Percentiles rank a stretch among this genome's conserved stretches.
These are phyloP conservation scores for Prunus fruticosa DNA, from an alignment of 306 rosid genomes.

Conservation along the genomic window DNA sequence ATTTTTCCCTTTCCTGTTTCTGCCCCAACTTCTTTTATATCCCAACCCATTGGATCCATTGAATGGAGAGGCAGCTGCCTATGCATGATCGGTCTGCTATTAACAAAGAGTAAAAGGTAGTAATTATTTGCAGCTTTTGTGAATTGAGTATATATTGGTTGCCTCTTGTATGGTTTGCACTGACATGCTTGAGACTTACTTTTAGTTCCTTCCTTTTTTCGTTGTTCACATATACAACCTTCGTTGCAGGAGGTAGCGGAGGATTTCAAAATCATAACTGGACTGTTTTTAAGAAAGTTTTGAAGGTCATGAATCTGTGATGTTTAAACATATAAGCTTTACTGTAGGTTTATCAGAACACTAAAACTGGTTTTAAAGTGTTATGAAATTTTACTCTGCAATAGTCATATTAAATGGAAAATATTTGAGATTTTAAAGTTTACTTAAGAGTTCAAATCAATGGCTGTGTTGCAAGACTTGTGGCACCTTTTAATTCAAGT, in stretches of 20 bases:
- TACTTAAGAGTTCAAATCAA: not conserved
- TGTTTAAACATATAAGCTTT: not conserved
- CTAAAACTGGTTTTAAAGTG: not conserved
- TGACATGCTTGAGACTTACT: no score
- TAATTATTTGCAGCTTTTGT: no score
- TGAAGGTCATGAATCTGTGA: not conserved
- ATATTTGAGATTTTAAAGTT: not conserved
- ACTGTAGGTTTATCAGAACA: not conserved
- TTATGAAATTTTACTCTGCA: not conserved
- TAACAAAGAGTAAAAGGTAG: no score
- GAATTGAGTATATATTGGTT: not conserved
- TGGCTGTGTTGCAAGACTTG: not conserved
- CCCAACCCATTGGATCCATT: no score
- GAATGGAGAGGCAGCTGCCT: no score
- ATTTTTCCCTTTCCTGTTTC: not conserved
- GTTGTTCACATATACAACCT: not conserved
- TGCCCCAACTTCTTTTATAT: no score
- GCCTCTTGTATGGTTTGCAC: no score
- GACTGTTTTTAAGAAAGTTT: not conserved
- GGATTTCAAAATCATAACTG: not conserved
- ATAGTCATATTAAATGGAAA: not conserved
- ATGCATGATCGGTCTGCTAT: no score
- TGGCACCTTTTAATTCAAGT: not conserved
- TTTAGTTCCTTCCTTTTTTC: no score
- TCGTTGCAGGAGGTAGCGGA: not conserved